These are phyloP conservation scores for Turnera subulata DNA, from an alignment of 345 rosid species.

Conservation along the genomic window DNA sequence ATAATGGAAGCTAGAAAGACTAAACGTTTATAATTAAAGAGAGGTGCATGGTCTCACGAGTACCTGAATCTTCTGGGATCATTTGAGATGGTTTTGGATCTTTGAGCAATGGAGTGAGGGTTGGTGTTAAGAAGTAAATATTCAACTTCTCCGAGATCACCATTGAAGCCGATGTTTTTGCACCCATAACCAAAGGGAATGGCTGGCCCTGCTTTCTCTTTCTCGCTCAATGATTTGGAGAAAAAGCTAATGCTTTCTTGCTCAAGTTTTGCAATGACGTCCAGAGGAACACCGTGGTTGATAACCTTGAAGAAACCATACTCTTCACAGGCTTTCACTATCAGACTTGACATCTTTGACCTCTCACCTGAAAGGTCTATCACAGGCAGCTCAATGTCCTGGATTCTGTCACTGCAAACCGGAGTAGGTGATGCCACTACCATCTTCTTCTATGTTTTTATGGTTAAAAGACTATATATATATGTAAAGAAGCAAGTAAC, in stretches of 20 bases:
- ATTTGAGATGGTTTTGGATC: constrained; percentile 19
- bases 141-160: constrained; percentile 35
- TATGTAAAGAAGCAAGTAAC: too few species aligned
- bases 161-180: constrained; percentile 34
- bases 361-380: constrained; percentile 22
- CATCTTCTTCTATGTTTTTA: constrained; percentile 1
- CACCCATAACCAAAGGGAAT: constrained; percentile 35
- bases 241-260: constrained; percentile 22
- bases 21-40: too few species aligned
- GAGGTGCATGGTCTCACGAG: too few species aligned
- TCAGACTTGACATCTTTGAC: constrained; percentile 5
- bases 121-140: constrained; percentile 26
- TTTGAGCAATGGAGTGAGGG: constrained; percentile 22
- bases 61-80: constrained; percentile 28
- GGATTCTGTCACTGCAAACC: constrained; percentile 1
- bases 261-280: constrained; percentile 20
- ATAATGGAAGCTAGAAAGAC: too few species aligned
- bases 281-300: constrained; percentile 27
- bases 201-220: constrained; percentile 26
- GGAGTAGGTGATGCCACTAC: constrained; percentile 24
- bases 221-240: constrained; percentile 17
- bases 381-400: constrained; percentile 17
- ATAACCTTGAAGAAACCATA: constrained; percentile 35
- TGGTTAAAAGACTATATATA: not conserved
- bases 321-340: constrained; percentile 29